A percentile compares a stretch with the other conserved stretches of the same genome.
These are phyloP conservation scores for Lodderomyces oxycetoniae DNA, from an alignment of 1,139 yeast species.

Conservation along the genomic window DNA sequence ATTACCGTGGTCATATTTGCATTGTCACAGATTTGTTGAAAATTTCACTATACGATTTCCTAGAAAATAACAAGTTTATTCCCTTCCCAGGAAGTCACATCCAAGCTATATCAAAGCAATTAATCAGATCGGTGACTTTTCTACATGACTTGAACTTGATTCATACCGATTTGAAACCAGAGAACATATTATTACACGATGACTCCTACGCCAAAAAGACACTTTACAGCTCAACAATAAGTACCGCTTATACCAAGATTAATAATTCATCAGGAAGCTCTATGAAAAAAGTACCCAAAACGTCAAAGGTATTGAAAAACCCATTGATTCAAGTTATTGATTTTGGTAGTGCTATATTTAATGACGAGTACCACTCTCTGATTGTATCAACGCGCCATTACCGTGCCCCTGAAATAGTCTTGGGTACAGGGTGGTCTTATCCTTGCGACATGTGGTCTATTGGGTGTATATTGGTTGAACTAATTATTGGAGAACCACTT, in stretches of 20 bases:
- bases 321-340: conserved; percentile 89
- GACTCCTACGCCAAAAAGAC: conserved; percentile 40
- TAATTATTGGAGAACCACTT: conserved; percentile 91
- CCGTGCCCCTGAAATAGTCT: conserved; percentile 93
- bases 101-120: conserved; percentile 82
- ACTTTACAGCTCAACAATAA: conserved; percentile 32
- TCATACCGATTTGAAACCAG: conserved; percentile 95
- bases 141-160: conserved; percentile 85
- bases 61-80: conserved; percentile 68
- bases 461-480: conserved; percentile 88
- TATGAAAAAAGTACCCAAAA: conserved; percentile 29
- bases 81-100: conserved; percentile 82
- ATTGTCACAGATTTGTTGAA: conserved; percentile 85
- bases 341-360: conserved; percentile 91
- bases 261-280: conserved; percentile 2
- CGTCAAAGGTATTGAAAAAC: conserved; percentile 55
- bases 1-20: conserved; percentile 90
- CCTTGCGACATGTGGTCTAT: conserved; percentile 97
- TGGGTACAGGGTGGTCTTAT: conserved; percentile 89
- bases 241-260: conserved; percentile 29
- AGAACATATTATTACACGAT: conserved; percentile 76
- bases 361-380: conserved; percentile 89
- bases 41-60: conserved; percentile 82
- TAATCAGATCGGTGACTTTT: conserved; percentile 80
- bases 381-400: conserved; percentile 94